Percentiles rank a stretch among this genome's conserved stretches.
These are phyloP conservation scores for Penicillium cataractarum DNA, from an alignment of 495 filamentous ascomycete genomes.

Conservation along the genomic window DNA sequence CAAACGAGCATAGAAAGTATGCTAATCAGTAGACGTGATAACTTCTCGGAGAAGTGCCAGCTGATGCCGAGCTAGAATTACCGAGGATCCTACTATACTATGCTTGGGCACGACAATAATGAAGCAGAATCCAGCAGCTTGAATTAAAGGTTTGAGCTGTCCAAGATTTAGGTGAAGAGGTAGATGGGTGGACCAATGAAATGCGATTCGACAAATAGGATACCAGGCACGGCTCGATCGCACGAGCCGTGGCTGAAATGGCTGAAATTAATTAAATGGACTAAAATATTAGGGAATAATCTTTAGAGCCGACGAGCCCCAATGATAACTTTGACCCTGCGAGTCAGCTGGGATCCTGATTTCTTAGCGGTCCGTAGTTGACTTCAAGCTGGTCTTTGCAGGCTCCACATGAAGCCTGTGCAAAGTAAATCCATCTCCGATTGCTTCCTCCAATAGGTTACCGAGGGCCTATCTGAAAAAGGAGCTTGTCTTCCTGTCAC, in stretches of 20 bases:
- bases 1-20: background rate
- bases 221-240: background rate
- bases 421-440: background rate
- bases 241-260: background rate
- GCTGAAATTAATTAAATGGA: background rate
- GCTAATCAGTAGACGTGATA: background rate
- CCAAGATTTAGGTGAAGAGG: background rate
- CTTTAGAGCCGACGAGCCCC: background rate
- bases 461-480: background rate
- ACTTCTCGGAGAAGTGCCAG: background rate
- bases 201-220: background rate
- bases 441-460: background rate
- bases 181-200: background rate
- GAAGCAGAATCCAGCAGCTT: background rate
- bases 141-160: background rate
- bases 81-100: background rate
- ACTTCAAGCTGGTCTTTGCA: background rate
- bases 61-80: background rate
- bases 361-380: background rate
- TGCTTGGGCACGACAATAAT: no score
- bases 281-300: background rate
- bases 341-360: background rate
- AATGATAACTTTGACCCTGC: background rate
- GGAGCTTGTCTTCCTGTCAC: background rate
- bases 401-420: background rate